Evolutionary conservation across 495 filamentous ascomycete species (phyloP).

Genomic region (Hypoxylon lienhwacheense): DNA sequence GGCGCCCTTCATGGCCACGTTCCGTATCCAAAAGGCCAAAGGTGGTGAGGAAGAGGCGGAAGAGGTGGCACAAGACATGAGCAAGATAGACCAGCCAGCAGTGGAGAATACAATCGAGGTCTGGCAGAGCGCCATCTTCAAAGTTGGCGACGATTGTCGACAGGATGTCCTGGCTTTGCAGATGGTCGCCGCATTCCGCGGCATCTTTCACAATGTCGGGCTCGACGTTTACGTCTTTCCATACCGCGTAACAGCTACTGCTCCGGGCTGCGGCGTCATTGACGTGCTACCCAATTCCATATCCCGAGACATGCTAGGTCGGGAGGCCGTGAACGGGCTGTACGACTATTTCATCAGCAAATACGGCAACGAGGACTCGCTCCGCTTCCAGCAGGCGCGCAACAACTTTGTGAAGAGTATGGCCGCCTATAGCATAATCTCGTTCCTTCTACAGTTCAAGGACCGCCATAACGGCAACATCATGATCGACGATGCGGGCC

Average conservation of each 20-base stretch:
- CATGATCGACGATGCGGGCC: slow-evolving; percentile 95
- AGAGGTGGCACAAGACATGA: slow-evolving; percentile 45
- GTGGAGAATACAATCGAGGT: slow-evolving; percentile 72
- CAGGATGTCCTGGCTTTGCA: slow-evolving; percentile 96
- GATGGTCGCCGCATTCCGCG: slow-evolving; percentile 96
- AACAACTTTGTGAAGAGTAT: slow-evolving; percentile 99
- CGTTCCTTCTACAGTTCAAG: slow-evolving; percentile 96
- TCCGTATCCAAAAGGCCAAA: slow-evolving; percentile 84
- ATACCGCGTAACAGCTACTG: slow-evolving; percentile 97
- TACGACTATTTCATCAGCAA: slow-evolving; percentile 98
- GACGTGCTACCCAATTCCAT: slow-evolving; percentile 97
- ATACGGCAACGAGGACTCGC: slow-evolving; percentile 92
- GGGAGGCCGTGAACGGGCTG: slow-evolving; percentile 94
- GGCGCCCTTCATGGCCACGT: slow-evolving; percentile 98
- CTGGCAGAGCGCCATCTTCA: slow-evolving; percentile 99
- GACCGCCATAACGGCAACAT: slow-evolving; percentile 99
- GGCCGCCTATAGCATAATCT: slow-evolving; percentile 99
- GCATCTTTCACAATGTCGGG: slow-evolving; percentile 91
- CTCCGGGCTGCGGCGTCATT: slow-evolving; percentile 96
- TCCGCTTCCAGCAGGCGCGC: slow-evolving; percentile 90
- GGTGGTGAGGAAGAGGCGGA: slow-evolving; percentile 52
- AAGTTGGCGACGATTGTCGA: slow-evolving; percentile 97
- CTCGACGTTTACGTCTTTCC: slow-evolving; percentile 97
- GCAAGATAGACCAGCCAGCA: slow-evolving; percentile 37
- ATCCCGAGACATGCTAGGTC: slow-evolving; percentile 96